Evolutionary conservation across 768 basidiomycete genomes (phyloP), one percentile per base, ranked within the genome.

Genomic region (Tylopilus rubrobrunneus): DNA sequence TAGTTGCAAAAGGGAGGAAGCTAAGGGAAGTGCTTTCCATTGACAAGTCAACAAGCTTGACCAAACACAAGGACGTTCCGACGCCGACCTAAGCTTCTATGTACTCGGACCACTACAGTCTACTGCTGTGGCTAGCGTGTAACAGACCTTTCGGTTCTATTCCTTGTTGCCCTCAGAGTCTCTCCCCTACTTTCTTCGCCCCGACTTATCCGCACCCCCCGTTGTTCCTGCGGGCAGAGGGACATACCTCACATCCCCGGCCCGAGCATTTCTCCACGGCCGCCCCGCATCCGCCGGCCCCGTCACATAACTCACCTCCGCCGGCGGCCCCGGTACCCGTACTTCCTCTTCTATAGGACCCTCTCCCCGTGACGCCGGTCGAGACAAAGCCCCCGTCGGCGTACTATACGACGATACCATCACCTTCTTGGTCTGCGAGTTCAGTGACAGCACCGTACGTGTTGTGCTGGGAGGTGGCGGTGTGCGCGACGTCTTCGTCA

Each of bases 391-490:
- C 25, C 25, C 25, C 3, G 60, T 63, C 7, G 76, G 71, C 2
- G 65, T 64, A 27, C 58, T 74, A 59, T 79, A 84, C 1, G 85
- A 80, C 2, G 82, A 76, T 6, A 87, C 72, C 2, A 70, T 76
- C 21, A 83, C 76, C 52, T 72, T 77, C 45, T 78, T 79, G 28
- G 76, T 79, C 52, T 76, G 76, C 10, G 74, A 70, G 51, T 78
- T 78, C 34, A 88, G 60, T 9, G 86, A 85, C 21, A 87, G 58
- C 10, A 86, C 81, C 62, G 80, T 84, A 56, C 81, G 82, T 1
- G 78, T 74, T 45, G 77, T 71, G 15, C 74, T 65, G 11, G 59
- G 61, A 1, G 74, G 67, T n/a, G 57, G 41, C 3, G 66, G 45
- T 39, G 62, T 48, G 25, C 59, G 43, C 40, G 57, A 54, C 36